Evolutionary conservation across 305 asterid genomes (phyloP).

Genomic region (Nicotiana rustica): DNA sequence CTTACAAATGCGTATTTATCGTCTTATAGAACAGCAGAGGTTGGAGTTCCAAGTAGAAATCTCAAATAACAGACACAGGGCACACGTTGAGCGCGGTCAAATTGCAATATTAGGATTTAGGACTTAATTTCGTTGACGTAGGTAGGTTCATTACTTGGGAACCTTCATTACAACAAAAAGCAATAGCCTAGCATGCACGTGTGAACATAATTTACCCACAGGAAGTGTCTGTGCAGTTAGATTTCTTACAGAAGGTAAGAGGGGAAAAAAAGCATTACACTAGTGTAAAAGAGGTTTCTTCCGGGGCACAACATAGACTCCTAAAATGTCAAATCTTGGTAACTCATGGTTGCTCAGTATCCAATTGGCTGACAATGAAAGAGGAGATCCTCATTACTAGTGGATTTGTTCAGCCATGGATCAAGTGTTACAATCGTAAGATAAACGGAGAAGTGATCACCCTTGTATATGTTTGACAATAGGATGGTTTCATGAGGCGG

Average conservation of each 20-base stretch:
- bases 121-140: background rate
- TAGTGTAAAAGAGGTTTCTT: constrained; percentile 4
- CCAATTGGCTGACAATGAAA: constrained; percentile 57
- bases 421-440: constrained; percentile 30
- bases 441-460: constrained; percentile 52
- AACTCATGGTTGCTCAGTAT: background rate
- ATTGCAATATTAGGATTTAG: background rate
- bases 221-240: background rate
- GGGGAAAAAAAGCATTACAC: background rate
- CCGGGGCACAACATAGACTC: background rate
- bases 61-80: background rate
- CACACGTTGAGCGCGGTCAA: background rate
- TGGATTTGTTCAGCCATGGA: constrained; percentile 40
- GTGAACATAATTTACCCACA: background rate
- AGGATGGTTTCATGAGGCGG: constrained; percentile 45
- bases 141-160: constrained; percentile 3
- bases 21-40: background rate
- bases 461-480: constrained; percentile 40
- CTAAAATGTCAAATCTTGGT: constrained; percentile 19
- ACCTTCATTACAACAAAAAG: constrained; percentile 28
- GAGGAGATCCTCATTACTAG: constrained; percentile 42
- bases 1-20: constrained; percentile 16
- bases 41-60: background rate
- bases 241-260: background rate
- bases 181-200: background rate